Evolutionary conservation across 2,329 filamentous ascomycete species (phyloP), one percentile per base, ranked within the genome.

Genomic region (Elsinoe ampelina): DNA sequence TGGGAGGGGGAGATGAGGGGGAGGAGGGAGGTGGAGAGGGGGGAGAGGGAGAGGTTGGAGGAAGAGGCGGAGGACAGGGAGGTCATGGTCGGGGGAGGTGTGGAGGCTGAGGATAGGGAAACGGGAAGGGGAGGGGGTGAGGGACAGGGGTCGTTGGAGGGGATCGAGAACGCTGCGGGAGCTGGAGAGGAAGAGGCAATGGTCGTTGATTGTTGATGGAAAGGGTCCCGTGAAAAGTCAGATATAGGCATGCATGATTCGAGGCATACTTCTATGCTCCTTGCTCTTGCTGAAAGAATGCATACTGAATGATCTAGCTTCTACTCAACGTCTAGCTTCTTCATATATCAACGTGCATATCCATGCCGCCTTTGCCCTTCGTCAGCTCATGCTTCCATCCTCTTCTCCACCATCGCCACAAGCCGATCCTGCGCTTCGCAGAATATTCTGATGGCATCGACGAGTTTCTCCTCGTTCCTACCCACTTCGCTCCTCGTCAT

Each of bases 391-490:
- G 22, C 19, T 2, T 43, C 13, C 36, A 38, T 10, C 17, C 32
- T 22, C 48, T 35, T 52, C 48, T 52, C 30, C 7, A 55, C 52
- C 39, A 58, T 32, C 12, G 26, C 58, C 32, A 56, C 55, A n/a
- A 38, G 39, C 3, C 6, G 12, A 50, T 60, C 58, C 45, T 60
- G 56, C 45, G 35, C 47, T 32, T 58, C 52, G 15, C 56, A 52
- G 32, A 60, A 60, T 12, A 60, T 60, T 8, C 58, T 60, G n/a
- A 60, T 54, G 0, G 58, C 58, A 43, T 60, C 56, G 17, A 57
- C 47, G 12, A 60, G 26, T 15, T 60, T 60, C 56, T 56, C 58
- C 39, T 58, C 58, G 11, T 41, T 43, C 6, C 10, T 15, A 2
- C 58, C 58, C 1, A 34, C 15, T 8, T 58, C 54, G 1, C 19